Percentiles rank a stretch among this genome's conserved stretches.
Conservation (phyloP, 495 filamentous ascomycete species). For the Hypomontagnella monticulosa region DNA sequence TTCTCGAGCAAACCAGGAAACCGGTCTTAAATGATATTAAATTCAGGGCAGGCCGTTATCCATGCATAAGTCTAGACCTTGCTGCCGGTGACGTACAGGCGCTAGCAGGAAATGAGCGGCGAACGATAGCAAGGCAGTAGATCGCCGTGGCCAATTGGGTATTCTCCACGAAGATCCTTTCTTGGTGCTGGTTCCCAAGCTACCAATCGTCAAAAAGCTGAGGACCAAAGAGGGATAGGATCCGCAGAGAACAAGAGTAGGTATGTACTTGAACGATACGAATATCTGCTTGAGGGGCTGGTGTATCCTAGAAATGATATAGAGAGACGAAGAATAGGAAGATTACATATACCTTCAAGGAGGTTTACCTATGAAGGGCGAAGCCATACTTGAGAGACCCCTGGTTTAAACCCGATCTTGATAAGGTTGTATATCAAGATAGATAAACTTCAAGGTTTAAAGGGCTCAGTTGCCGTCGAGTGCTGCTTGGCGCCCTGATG, state of each 20-base stretch:
- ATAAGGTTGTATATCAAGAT: background rate
- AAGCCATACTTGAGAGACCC: conserved; percentile 16
- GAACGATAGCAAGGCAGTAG: conserved; percentile 11
- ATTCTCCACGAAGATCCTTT: conserved; percentile 19
- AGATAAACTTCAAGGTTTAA: too few relatives aligned
- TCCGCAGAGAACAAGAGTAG: conserved; percentile 13
- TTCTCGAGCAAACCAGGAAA: background rate
- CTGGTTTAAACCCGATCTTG: background rate
- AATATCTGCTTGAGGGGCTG: background rate
- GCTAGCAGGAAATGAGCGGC: conserved; percentile 11
- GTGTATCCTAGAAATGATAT: conserved; percentile 26
- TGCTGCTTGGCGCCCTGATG: conserved; percentile 16
- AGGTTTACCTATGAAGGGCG: conserved; percentile 15
- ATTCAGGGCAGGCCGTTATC: background rate
- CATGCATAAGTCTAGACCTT: background rate
- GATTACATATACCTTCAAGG: conserved; percentile 18
- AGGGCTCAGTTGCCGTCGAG: conserved; percentile 12
- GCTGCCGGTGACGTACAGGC: conserved; percentile 12
- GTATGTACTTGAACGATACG: conserved; percentile 9
- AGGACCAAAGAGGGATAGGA: conserved; percentile 19
- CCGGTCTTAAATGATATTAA: background rate
- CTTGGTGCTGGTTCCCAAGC: conserved; percentile 13
- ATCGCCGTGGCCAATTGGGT: conserved; percentile 10
- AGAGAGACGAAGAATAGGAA: conserved; percentile 21
- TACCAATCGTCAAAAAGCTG: conserved; percentile 2